These are phyloP conservation scores for Aspergillus sp. DNA, from an alignment of 2,329 filamentous ascomycete species.

Conservation along the genomic window DNA sequence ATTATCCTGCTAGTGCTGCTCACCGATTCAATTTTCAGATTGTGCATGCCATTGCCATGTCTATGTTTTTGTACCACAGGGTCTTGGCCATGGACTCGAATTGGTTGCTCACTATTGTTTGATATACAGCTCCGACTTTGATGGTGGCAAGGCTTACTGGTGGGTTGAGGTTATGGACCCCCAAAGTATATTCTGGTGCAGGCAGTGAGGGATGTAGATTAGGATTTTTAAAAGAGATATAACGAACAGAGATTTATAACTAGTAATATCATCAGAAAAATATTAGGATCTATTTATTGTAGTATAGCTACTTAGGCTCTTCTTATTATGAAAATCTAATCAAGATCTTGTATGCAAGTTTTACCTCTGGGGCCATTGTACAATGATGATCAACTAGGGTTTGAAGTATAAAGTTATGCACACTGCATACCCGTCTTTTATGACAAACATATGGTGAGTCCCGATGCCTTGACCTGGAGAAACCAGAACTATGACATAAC, in stretches of 20 bases:
- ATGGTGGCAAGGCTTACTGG: not conserved
- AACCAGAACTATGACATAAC: not conserved
- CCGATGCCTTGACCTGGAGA: not conserved
- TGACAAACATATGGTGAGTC: not conserved
- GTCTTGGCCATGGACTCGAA: not conserved
- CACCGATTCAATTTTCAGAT: not conserved
- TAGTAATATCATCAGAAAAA: not conserved
- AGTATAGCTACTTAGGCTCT: not conserved
- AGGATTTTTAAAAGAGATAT: not conserved
- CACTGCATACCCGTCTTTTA: not conserved
- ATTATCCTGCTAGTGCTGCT: not conserved
- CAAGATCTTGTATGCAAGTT: not conserved
- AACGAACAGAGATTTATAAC: not conserved
- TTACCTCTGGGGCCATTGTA: not conserved
- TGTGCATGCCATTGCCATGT: not conserved
- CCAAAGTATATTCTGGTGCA: not conserved
- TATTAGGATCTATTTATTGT: not conserved
- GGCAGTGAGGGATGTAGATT: not conserved
- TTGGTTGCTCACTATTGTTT: not conserved
- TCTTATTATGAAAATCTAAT: not conserved
- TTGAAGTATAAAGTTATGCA: constrained; percentile 3
- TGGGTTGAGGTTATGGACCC: no score
- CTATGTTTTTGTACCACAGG: not conserved
- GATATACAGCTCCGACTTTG: not conserved
- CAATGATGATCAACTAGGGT: not conserved